Evolutionary conservation across 2,329 filamentous ascomycete species (phyloP).

Genomic region (Fusarium sp.): DNA sequence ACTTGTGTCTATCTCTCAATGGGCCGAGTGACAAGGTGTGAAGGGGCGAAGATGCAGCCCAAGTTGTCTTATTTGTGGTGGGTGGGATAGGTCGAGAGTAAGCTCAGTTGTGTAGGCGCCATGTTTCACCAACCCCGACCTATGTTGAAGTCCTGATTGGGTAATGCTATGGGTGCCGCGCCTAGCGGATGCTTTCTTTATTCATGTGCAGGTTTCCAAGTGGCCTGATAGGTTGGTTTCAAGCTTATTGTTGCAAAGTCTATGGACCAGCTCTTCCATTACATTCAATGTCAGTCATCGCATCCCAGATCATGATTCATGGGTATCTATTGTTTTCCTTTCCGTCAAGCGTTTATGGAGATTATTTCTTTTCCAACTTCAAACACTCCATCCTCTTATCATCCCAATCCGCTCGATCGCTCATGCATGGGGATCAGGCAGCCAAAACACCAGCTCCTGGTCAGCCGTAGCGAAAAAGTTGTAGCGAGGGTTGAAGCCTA

Average conservation of each 20-base stretch:
- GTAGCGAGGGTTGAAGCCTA: slow-evolving; percentile 89
- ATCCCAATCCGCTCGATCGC: not conserved
- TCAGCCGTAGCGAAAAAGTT: slow-evolving; percentile 93
- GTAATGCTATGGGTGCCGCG: not conserved
- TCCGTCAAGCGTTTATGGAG: not conserved
- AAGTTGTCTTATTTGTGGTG: not conserved
- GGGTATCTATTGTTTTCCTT: slow-evolving; percentile 30
- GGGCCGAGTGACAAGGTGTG: not conserved
- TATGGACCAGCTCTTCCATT: slow-evolving; percentile 35
- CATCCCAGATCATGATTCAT: not conserved
- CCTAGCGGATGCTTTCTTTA: not conserved
- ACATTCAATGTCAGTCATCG: not conserved
- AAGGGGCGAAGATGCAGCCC: not conserved
- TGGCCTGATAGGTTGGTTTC: not conserved
- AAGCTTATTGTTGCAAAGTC: not conserved
- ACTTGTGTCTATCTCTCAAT: slow-evolving; percentile 34
- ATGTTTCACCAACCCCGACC: not conserved
- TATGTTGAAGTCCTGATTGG: not conserved
- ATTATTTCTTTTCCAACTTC: not conserved
- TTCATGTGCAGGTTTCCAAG: not conserved
- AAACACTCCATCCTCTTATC: not conserved
- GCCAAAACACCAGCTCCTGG: slow-evolving; percentile 80
- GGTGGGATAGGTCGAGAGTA: not conserved
- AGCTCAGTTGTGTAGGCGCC: not conserved
- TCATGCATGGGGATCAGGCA: slow-evolving; percentile 70